phyloP scores from a whole-genome alignment of 306 rosid genomes.

The Sphenostylis stenocarpa region DNA sequence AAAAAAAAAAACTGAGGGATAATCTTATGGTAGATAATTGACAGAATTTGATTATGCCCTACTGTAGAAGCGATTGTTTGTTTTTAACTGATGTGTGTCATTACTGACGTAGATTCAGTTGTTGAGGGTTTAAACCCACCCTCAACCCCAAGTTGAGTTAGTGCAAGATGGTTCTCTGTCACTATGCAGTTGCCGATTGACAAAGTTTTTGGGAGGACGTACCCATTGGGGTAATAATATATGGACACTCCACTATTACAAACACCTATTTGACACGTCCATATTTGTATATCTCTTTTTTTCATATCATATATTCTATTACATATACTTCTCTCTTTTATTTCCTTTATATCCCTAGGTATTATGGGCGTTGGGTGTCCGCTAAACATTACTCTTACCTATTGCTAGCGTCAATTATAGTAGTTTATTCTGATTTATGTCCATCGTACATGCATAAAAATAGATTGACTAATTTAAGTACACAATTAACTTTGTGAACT shows the following conservation, averaged over 20 bases:
- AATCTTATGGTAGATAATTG: background rate
- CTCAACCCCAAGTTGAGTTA: background rate
- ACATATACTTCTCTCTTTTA: background rate
- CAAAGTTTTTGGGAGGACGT: background rate
- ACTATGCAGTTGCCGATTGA: background rate
- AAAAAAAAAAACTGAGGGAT: slow-evolving; percentile 10
- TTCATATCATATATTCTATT: background rate
- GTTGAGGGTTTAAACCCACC: background rate
- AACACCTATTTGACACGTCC: background rate
- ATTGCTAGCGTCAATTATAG: slow-evolving; percentile 8
- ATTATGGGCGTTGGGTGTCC: background rate
- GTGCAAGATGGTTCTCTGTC: background rate
- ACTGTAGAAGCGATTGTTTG: background rate
- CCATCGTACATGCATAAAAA: background rate
- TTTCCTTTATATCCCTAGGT: background rate
- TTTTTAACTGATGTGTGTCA: background rate
- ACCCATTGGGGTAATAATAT: background rate
- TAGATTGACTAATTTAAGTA: slow-evolving; percentile 10
- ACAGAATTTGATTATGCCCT: slow-evolving; percentile 13
- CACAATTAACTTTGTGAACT: background rate
- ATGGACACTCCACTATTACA: background rate
- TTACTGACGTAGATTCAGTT: slow-evolving; percentile 4
- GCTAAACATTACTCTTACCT: background rate
- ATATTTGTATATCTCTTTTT: background rate
- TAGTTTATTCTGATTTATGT: slow-evolving; percentile 17